Evolutionary conservation across 2,329 filamentous ascomycete species (phyloP), one percentile per base, ranked within the genome.

Genomic region (Verticillium longisporum): DNA sequence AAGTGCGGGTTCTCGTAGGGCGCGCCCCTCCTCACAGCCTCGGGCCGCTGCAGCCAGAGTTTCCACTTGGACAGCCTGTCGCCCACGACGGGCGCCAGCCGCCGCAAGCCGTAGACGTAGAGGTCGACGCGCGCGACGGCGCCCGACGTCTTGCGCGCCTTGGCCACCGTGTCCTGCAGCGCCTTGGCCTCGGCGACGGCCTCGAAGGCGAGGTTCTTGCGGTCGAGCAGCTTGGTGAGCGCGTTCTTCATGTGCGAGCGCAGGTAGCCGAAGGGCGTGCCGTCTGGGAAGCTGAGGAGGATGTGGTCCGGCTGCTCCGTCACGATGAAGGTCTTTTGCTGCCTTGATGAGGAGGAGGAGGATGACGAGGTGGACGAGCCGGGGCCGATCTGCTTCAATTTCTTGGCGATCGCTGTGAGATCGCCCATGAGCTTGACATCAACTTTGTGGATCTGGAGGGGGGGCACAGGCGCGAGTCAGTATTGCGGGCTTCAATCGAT

Each of bases 81-180:
- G 0, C 74, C 75, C 21, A 75, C 63, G 1, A 60, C 14, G 0
- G 57, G 59, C 1, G 65, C 66, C 1, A 60, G 18, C 3, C 41
- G n/a, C 1, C 60, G 60, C 0, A 69, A 70, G 0, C 75, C 75
- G 60, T 77, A 77, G 1, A 77, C 61, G 54, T 77, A 74, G 57
- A 77, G 72, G 58, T 75, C 68, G 1, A 76, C 64, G 41, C 66
- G 64, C 15, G 71, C 67, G 33, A 71, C 65, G 2, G 72, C 70
- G 1, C 74, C 70, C 3, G 62, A 55, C 0, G 69, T 53, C 61
- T 71, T 72, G 10, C 62, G 67, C 1, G 67, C 66, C 6, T 64
- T 64, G 15, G 58, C 59, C 14, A 74, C 71, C 18, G 61, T 65
- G 1, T 70, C 66, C 7, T 64, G 62, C 1, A 74, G 64, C 3